A percentile compares a stretch with the other conserved stretches of the same genome.
These are phyloP conservation scores for Cercophora newfieldiana DNA, from an alignment of 495 filamentous ascomycete genomes.

Conservation along the genomic window DNA sequence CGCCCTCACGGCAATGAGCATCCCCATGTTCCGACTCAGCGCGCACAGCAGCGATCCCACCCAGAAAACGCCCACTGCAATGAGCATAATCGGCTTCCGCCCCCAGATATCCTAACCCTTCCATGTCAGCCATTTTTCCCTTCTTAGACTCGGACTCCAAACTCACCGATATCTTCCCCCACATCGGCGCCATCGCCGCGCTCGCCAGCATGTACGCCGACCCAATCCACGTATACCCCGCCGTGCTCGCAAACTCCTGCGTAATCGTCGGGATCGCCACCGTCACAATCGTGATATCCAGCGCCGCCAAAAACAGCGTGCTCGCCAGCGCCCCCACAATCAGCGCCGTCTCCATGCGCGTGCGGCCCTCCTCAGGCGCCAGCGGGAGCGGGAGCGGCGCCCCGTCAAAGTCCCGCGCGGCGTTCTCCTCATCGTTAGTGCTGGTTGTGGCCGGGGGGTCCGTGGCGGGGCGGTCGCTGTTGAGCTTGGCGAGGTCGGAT, in stretches of 20 bases:
- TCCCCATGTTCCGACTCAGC: constrained; percentile 63
- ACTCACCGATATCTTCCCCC: constrained; percentile 68
- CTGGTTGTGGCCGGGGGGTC: too few species aligned
- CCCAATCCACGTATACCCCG: constrained; percentile 78
- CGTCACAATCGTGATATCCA: constrained; percentile 44
- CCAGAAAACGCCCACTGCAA: constrained; percentile 74
- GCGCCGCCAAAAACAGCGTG: constrained; percentile 55
- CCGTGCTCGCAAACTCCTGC: constrained; percentile 58
- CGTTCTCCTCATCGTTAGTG: too few species aligned
- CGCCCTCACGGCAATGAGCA: constrained; percentile 73
- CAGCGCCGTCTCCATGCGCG: constrained; percentile 35
- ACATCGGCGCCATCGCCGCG: constrained; percentile 67
- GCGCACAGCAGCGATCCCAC: constrained; percentile 73
- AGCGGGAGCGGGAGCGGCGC: too few species aligned
- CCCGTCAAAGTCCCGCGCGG: too few species aligned
- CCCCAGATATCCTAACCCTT: constrained; percentile 69
- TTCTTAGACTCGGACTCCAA: too few species aligned
- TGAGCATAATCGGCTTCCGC: constrained; percentile 73
- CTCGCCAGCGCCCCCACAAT: constrained; percentile 48
- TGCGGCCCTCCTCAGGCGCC: constrained; percentile 38
- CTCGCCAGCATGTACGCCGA: constrained; percentile 69
- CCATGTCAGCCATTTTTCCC: neutral
- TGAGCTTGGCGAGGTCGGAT: too few species aligned
- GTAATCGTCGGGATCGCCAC: constrained; percentile 60
- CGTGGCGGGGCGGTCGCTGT: too few species aligned